Percentiles rank a stretch among this genome's conserved stretches.
Evolutionary conservation across 106 monocot genomes (phyloP).

Genomic region (Narthecium ossifragum): DNA sequence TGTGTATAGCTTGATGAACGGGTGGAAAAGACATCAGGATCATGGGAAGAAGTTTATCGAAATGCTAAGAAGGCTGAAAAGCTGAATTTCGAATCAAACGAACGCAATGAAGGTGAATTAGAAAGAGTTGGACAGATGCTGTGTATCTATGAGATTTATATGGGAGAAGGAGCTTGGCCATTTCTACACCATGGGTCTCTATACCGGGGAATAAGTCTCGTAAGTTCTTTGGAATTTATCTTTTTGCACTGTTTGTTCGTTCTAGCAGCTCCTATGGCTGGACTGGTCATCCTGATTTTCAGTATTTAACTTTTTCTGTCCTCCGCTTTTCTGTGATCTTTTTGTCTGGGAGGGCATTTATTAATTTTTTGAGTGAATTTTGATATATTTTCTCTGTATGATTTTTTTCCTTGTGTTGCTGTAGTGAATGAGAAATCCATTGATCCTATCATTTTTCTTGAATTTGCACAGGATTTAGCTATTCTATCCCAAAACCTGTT

Average conservation of each 20-base stretch:
- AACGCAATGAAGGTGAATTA: conserved; percentile 83
- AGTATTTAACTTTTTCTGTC: too few species aligned
- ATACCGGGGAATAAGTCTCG: conserved; percentile 85
- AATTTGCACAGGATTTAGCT: too few species aligned
- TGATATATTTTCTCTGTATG: too few species aligned
- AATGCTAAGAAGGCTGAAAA: conserved; percentile 66
- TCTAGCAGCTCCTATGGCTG: background rate
- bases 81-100: conserved; percentile 53
- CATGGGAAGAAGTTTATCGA: conserved; percentile 83
- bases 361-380: too few species aligned
- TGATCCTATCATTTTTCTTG: too few species aligned
- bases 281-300: too few species aligned
- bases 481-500: too few species aligned
- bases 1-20: conserved; percentile 70
- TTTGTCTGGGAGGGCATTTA: too few species aligned
- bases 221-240: conserved; percentile 26
- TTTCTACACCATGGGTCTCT: conserved; percentile 83
- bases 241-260: background rate
- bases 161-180: conserved; percentile 72
- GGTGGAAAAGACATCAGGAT: conserved; percentile 48
- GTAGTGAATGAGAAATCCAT: too few species aligned
- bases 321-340: too few species aligned
- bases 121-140: conserved; percentile 75
- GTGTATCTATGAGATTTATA: conserved; percentile 85
- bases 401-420: too few species aligned